Conservation (phyloP, 768 basidiomycete species). For the Mycena metata region DNA sequence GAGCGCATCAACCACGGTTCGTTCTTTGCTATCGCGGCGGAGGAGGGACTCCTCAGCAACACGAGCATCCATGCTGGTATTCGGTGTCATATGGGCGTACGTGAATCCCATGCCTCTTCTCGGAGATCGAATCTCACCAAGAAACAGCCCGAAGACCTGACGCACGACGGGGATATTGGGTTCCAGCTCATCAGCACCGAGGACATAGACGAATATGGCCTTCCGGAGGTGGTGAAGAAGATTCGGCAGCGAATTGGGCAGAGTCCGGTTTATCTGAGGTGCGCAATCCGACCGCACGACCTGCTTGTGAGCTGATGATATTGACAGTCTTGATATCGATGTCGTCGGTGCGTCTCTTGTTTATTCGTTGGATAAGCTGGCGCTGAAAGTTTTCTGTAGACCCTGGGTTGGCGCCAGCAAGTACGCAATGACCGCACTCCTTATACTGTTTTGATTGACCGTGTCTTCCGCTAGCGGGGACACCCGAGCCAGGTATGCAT, state of each 20-base stretch:
- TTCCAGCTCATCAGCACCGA: constrained; percentile 47
- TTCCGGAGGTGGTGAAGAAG: constrained; percentile 64
- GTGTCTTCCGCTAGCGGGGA: constrained; percentile 32
- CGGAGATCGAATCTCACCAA: neutral
- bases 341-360: constrained; percentile 58
- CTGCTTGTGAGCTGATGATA: neutral
- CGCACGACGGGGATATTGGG: constrained; percentile 19
- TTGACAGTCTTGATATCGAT: constrained; percentile 70
- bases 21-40: constrained; percentile 74
- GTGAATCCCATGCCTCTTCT: neutral
- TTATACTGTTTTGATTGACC: neutral
- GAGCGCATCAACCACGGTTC: constrained; percentile 74
- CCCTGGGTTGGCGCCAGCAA: constrained; percentile 73
- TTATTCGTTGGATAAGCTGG: neutral
- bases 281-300: neutral
- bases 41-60: constrained; percentile 72
- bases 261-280: constrained; percentile 74
- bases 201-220: constrained; percentile 75
- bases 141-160: constrained; percentile 5
- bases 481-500: constrained; percentile 33
- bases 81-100: constrained; percentile 45
- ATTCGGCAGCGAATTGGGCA: constrained; percentile 71
- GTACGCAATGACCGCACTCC: constrained; percentile 49
- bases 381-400: constrained; percentile 49
- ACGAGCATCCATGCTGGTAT: constrained; percentile 80